Conservation (phyloP, 768 basidiomycete genomes). For the Russula dissimulans region DNA sequence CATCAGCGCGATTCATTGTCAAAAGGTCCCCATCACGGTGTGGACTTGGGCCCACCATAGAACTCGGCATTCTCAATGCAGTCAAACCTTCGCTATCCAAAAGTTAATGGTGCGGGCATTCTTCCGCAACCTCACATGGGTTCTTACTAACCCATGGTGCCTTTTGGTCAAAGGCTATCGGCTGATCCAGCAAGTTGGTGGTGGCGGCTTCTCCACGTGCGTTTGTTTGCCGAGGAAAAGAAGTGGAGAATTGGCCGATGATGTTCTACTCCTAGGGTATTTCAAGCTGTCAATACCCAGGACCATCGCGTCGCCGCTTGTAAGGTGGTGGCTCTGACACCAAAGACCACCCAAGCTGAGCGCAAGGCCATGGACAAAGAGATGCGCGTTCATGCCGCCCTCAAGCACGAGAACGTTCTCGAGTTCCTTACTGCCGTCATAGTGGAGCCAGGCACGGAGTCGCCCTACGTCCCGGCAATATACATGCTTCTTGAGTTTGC, state of each 20-base stretch:
- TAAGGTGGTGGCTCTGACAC: conserved; percentile 65
- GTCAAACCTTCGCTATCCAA: conserved; percentile 14
- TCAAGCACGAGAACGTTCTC: conserved; percentile 75
- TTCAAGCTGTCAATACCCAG: conserved; percentile 63
- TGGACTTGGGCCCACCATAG: neutral
- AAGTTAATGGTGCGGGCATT: conserved; percentile 12
- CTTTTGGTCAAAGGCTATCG: conserved; percentile 45
- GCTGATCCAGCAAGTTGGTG: conserved; percentile 69
- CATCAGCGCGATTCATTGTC: neutral
- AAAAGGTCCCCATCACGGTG: neutral
- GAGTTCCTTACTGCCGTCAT: conserved; percentile 74
- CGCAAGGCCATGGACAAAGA: conserved; percentile 85
- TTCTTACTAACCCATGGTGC: neutral
- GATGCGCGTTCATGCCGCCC: conserved; percentile 74
- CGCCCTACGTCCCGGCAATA: conserved; percentile 60
- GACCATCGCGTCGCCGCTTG: conserved; percentile 72
- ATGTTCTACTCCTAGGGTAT: conserved; percentile 48
- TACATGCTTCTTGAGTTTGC: conserved; percentile 94
- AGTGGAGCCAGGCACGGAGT: conserved; percentile 51
- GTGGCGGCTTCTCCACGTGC: conserved; percentile 81
- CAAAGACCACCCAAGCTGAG: conserved; percentile 53
- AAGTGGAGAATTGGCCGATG: neutral
- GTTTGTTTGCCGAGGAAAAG: neutral
- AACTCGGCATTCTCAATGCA: conserved; percentile 1
- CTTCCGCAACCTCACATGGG: neutral